phyloP scores from a whole-genome alignment of 2,329 filamentous ascomycete genomes.

The Blastomyces gilchristii region DNA sequence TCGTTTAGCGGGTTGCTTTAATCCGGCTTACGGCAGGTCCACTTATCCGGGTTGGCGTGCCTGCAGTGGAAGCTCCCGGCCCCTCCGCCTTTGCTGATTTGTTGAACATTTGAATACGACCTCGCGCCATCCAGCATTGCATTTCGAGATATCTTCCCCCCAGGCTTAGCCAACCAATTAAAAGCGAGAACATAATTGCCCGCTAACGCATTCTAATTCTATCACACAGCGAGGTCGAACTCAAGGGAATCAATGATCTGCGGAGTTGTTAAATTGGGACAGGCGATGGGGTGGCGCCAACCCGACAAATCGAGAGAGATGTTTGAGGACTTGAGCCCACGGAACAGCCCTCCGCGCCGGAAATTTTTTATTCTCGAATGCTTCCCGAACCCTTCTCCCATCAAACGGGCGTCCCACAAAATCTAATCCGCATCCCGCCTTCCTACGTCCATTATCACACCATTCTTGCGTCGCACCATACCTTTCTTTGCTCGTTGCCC shows the following conservation, averaged over 20 bases:
- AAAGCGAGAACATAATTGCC: not conserved
- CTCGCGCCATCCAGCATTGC: not conserved
- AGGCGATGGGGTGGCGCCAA: conserved; percentile 21
- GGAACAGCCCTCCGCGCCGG: not conserved
- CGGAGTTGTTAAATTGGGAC: conserved; percentile 17
- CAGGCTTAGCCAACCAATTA: not conserved
- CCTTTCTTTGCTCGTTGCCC: not conserved
- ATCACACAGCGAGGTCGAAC: conserved; percentile 52
- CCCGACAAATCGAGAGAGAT: not conserved
- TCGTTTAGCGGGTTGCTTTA: not conserved
- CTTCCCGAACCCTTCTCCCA: not conserved
- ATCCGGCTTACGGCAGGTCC: not conserved
- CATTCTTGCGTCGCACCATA: not conserved
- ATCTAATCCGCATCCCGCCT: not conserved
- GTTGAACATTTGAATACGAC: not conserved
- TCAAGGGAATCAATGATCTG: conserved; percentile 52
- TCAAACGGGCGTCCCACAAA: too few relatives aligned
- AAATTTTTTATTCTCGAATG: not conserved
- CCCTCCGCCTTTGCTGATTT: not conserved
- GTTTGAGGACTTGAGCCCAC: not conserved
- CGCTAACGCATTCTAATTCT: conserved; percentile 12
- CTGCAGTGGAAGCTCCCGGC: not conserved
- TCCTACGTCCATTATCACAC: not conserved
- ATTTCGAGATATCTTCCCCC: not conserved
- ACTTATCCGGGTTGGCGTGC: not conserved